Evolutionary conservation across 2,329 filamentous ascomycete species (phyloP), one percentile per base, ranked within the genome.

Genomic region (Aureobasidium sp.): DNA sequence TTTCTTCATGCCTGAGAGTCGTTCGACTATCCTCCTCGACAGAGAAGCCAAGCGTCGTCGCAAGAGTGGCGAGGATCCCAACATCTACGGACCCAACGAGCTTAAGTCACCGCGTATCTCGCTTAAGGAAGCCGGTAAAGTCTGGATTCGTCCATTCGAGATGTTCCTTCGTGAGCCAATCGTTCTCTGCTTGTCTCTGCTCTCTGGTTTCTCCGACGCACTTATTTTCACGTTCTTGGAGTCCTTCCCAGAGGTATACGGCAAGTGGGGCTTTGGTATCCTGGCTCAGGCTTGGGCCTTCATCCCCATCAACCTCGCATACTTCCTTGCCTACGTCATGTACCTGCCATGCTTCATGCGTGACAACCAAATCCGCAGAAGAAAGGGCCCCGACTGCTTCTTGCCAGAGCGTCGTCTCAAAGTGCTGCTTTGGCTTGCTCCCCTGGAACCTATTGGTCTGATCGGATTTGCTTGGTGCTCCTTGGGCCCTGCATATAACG

Each of bases 211-310:
- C 77, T 85, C 82, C 10, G 88, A 90, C 63, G 86, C 86, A 3
- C 81, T 91, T 4, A 90, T 90, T 73, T 91, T 90, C 77, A 89
- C 88, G 78, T 89, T 88, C 71, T 84, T 90, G 59, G 85, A 90
- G 70, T 87, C 84, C 0, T 91, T 89, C 66, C 74, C 77, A 0
- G 77, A 89, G 2, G 87, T 91, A 2, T 88, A 89, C 67, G 50
- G 49, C 13, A 73, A 77, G 16, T 91, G 86, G 85, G 68, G 74
- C 48, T 90, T 90, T 66, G 74, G 74, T 27, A 78, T 80, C 8
- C 73, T 85, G 2, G 73, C 79, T 9, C 74, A 85, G 2, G 85
- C 85, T 0, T 75, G 88, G 27, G 73, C 82, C 0, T 88, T 90
- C 70, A 66, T 64, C 41, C 68, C 70, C 3, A 85, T 90, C 45